Evolutionary conservation across 495 filamentous ascomycete genomes (phyloP), one percentile per base, ranked within the genome.

Genomic region (Aspergillus olivimuriae): DNA sequence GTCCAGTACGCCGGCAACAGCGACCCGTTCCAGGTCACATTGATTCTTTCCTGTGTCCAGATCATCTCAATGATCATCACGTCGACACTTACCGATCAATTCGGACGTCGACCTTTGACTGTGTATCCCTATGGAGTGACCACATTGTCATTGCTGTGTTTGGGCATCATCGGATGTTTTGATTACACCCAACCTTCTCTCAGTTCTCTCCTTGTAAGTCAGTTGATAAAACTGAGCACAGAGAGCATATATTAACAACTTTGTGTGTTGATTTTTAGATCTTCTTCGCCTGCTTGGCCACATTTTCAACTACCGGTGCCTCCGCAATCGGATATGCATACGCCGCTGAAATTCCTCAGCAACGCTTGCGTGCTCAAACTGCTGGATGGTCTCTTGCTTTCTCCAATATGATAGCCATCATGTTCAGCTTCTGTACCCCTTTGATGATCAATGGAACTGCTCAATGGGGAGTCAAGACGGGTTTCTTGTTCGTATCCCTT

Each of bases 131-230:
- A 66, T 26, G 63, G 41, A 11, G 57, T 68, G 0, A 71, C 67
- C 10, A 43, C 51, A 0, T 8, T 68, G 4, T 70, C 65, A 1
- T 47, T 70, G 7, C 32, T 70, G 5, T 60, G 52, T 35, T 45
- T 69, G 10, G 67, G 65, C 4, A 65, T 69, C 10, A 56, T 69
- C 9, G 67, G 67, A 4, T 69, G 65, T 40, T 68, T 69, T 36
- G 55, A 69, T 23, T 69, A 69, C 40, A 61, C 52, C 0, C 58
- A 44, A n/a, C 36, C 55, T 16, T 40, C 55, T 0, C 47, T 50
- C 2, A 66, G 57, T 36, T 68, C 61, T 3, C 63, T 60, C 33
- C 45, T 61, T 37, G 63, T 62, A 37, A 21, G 15, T 41, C 44
- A 20, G 39, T n/a, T n/a, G n/a, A n/a, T n/a, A n/a, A n/a, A n/a